Base-by-base conservation (phyloP, 106 monocot species). In the Gastrodia elata region DNA sequence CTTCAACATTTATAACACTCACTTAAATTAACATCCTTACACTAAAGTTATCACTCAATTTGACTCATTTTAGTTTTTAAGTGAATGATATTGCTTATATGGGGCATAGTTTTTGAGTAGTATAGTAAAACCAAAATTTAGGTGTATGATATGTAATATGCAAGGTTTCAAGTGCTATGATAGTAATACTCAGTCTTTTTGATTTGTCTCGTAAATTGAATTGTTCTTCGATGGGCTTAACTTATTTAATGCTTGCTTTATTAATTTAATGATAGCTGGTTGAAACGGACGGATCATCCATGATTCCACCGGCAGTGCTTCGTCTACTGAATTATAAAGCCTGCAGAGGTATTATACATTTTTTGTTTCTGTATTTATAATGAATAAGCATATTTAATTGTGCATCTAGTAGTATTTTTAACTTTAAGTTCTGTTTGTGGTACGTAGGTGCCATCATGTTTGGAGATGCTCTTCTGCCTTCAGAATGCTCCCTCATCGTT, bases 371-470 rank as follows among this genome's bases (percentile, higher is more conserved):
- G 26, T 4, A n/a, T 38, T 15, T n/a, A 61, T 3, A 8, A 61
- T 30, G 9, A 38, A 6, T 67, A 20, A 67, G 37, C 20, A 34
- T 37, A 37, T 36, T 67, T 35, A 11, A 37, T 18, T 20, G 4
- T 22, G 38, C 18, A 67, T 37, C 38, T 37, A 67, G 6, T 37
- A 40, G 2, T n/a, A n/a, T n/a, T n/a, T n/a, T 35, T 36, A 67
- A 67, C 32, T 37, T 67, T 8, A 33, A 67, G 6, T 26, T 40
- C 22, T 69, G 69, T 39, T 41, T 69, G 69, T 69, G 69, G 0
- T 34, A 70, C 27, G 32, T 76, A 93, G 97, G 97, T 82, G 97
- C 97, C 43, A 98, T 98, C 68, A 98, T 98, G 97, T 98, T 98
- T 85, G 97, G 97, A 33, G 97, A 98, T 79, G 34, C 97, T 8